phyloP scores from a whole-genome alignment of 2,329 filamentous ascomycete species.

The Tolypocladium sp. region DNA sequence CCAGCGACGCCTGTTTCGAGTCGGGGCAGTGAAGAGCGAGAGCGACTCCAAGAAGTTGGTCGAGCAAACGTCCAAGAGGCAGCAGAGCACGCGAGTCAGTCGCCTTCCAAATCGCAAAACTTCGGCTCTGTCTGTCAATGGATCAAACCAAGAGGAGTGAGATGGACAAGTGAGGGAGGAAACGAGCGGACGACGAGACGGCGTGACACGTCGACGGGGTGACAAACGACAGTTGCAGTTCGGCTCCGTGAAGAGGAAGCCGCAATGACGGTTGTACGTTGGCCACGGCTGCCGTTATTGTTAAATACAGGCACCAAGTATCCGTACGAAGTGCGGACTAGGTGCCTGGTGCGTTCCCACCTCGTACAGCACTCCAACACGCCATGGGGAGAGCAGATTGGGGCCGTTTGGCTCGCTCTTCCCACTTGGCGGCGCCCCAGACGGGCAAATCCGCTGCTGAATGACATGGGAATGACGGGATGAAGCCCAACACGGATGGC shows the following conservation, averaged over 20 bases:
- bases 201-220: background rate
- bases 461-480: background rate
- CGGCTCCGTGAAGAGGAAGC: background rate
- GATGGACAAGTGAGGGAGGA: background rate
- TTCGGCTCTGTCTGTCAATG: background rate
- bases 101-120: background rate
- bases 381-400: background rate
- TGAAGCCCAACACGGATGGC: background rate
- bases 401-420: background rate
- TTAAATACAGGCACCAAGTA: background rate
- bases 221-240: background rate
- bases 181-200: background rate
- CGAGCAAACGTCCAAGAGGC: background rate
- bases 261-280: background rate
- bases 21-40: background rate
- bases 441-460: background rate
- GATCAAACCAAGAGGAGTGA: background rate
- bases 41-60: background rate
- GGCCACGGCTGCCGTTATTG: background rate
- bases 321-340: background rate
- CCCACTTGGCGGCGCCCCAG: background rate
- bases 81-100: background rate
- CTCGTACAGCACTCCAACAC: background rate
- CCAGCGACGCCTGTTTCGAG: background rate
- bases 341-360: background rate